Evolutionary conservation across 495 filamentous ascomycete genomes (phyloP), one percentile per base, ranked within the genome.

Genomic region (Parmelia sp.): DNA sequence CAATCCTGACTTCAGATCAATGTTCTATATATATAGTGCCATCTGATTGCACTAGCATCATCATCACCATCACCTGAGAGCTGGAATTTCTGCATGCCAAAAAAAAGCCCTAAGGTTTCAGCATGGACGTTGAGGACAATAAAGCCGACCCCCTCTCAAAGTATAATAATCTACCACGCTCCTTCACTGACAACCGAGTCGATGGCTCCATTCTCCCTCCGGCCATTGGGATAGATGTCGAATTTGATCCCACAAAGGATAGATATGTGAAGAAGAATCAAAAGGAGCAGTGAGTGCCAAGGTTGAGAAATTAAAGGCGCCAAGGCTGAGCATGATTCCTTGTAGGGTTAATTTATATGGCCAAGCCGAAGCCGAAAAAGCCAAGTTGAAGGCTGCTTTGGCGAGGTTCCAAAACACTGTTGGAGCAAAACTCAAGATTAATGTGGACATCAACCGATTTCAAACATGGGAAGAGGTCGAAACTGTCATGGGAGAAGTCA

Each of bases 381-480:
- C 47, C 47, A 51, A 51, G 25, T 29, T 51, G 47, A 51, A 51
- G 47, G 23, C 47, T 15, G 47, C 47, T 14, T 12, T 51, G 9
- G 11, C 47, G 23, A 51, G 10, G 5, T 51, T 51, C 15, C 47
- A 51, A 47, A 47, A 7, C 21, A 23, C 44, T 9, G 44, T 47
- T 10, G 44, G 44, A 23, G 44, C 44, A 47, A 47, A 47, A 47
- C 10, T 47, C 1, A 47, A 47, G 11, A 47, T 47, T 9, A 25
- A 47, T 47, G 44, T 47, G 21, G 44, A 47, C 11, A 25, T 25
- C n/a, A 47, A 47, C n/a, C 44, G 25, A 12, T 47, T 47, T 25
- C 44, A 47, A 47, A 47, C 44, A 21, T 47, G 44, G 44, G 44
- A 47, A n/a, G 44, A 47, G 44, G 44, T 47, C 7, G 44, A 47